Percentiles rank a stretch among this genome's conserved stretches.
Conservation (phyloP, 352 stramenopile genomes). For the Phytopythium chamaehyphon region DNA sequence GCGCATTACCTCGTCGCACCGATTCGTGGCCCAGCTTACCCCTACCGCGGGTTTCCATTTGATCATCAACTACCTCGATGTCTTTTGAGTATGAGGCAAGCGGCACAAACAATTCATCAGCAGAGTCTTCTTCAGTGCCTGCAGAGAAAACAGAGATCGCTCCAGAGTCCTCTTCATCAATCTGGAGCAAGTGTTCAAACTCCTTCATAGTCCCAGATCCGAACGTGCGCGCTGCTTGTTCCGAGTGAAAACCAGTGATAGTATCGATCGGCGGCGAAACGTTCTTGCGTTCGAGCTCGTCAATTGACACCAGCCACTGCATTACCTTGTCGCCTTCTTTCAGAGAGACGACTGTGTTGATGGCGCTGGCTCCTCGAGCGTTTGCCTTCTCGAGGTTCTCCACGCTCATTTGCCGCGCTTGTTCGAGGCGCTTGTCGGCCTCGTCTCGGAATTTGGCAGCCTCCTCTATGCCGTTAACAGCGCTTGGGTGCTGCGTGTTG, state of each 20-base stretch:
- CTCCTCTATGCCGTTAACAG: conserved; percentile 29
- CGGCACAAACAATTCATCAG: neutral
- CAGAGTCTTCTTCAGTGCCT: conserved; percentile 23
- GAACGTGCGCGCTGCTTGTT: too few species aligned
- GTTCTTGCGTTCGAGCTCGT: conserved; percentile 32
- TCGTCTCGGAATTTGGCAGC: conserved; percentile 34
- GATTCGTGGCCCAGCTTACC: too few species aligned
- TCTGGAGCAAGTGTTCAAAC: conserved; percentile 45
- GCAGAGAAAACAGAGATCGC: conserved; percentile 36
- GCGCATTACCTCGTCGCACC: too few species aligned
- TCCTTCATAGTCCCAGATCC: conserved; percentile 6
- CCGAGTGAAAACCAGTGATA: neutral
- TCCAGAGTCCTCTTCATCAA: conserved; percentile 26
- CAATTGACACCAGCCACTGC: conserved; percentile 48
- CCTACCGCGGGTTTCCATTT: too few species aligned
- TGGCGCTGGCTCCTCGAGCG: conserved; percentile 31
- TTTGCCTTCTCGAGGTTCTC: conserved; percentile 27
- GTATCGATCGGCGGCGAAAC: neutral
- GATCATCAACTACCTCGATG: neutral
- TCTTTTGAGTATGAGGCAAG: neutral
- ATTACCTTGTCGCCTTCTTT: conserved; percentile 38
- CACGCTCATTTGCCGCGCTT: conserved; percentile 25
- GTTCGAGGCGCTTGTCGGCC: conserved; percentile 36
- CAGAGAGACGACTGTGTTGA: conserved; percentile 24
- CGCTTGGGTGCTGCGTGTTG: conserved; percentile 33